Evolutionary conservation across 208 protist genomes (phyloP).

Genomic region (Wallacemonas collosoma): DNA sequence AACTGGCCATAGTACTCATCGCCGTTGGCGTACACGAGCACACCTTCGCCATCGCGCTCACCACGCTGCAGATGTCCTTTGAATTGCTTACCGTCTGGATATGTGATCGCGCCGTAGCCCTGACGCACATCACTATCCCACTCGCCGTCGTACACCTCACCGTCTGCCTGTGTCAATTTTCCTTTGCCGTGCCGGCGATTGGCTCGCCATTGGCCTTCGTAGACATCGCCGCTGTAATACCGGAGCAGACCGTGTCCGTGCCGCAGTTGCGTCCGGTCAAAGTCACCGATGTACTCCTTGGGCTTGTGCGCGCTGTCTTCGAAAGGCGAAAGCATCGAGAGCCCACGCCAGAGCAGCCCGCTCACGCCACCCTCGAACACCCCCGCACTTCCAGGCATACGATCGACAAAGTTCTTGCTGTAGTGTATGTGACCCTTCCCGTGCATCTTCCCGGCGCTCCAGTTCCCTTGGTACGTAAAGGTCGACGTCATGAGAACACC

Average conservation of each 20-base stretch:
- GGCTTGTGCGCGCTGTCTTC: slow-evolving; percentile 43
- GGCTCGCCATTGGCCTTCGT: slow-evolving; percentile 76
- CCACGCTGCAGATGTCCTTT: slow-evolving; percentile 68
- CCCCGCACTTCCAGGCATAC: slow-evolving; percentile 17
- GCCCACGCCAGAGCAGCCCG: slow-evolving; percentile 55
- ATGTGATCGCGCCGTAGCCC: slow-evolving; percentile 71
- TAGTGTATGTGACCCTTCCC: slow-evolving; percentile 40
- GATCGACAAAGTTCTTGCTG: slow-evolving; percentile 35
- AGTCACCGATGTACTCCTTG: slow-evolving; percentile 77
- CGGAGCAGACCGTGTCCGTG: slow-evolving; percentile 74
- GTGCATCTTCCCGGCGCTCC: slow-evolving; percentile 39
- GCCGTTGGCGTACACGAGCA: slow-evolving; percentile 79
- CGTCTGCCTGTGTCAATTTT: slow-evolving; percentile 28
- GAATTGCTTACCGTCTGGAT: slow-evolving; percentile 68
- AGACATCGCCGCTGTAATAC: slow-evolving; percentile 81
- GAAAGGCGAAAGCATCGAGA: slow-evolving; percentile 77
- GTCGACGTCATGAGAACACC: slow-evolving; percentile 64
- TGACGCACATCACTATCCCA: slow-evolving; percentile 73
- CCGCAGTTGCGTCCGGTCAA: slow-evolving; percentile 51
- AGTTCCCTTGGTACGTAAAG: slow-evolving; percentile 84
- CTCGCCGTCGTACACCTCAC: slow-evolving; percentile 77
- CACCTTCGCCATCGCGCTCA: slow-evolving; percentile 75
- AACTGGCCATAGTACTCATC: slow-evolving; percentile 90
- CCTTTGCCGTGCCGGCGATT: slow-evolving; percentile 77
- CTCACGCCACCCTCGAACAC: slow-evolving; percentile 28